These are phyloP conservation scores for Cladosporium sp. DNA, from an alignment of 2,329 filamentous ascomycete genomes.

Conservation along the genomic window DNA sequence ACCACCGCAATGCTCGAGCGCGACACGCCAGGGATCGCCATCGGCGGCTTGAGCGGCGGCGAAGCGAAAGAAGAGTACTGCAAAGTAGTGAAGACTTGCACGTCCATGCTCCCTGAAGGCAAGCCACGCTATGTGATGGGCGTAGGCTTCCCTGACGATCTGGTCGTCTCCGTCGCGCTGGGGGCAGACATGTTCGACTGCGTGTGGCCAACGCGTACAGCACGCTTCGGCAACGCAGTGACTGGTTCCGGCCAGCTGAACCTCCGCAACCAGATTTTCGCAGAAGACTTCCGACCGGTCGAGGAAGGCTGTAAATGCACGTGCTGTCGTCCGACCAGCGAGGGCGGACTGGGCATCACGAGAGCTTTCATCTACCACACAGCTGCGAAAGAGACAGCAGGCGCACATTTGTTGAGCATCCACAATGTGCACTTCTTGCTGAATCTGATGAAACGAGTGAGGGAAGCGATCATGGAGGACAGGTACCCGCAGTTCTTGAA, in stretches of 20 bases:
- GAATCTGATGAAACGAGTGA: slow-evolving; percentile 70
- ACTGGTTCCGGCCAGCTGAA: slow-evolving; percentile 80
- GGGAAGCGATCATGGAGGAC: slow-evolving; percentile 53
- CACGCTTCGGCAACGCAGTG: slow-evolving; percentile 91
- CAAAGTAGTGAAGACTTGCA: slow-evolving; percentile 78
- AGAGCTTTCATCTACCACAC: slow-evolving; percentile 89
- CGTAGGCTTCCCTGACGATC: slow-evolving; percentile 91
- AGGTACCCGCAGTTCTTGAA: slow-evolving; percentile 72
- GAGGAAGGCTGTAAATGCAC: slow-evolving; percentile 78
- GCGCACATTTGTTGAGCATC: slow-evolving; percentile 79
- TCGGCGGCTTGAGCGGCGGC: slow-evolving; percentile 89
- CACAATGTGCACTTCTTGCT: slow-evolving; percentile 96
- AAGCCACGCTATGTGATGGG: slow-evolving; percentile 99
- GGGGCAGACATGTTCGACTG: slow-evolving; percentile 99
- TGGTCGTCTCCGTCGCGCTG: slow-evolving; percentile 87
- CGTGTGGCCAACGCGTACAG: slow-evolving; percentile 95
- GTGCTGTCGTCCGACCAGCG: slow-evolving; percentile 63
- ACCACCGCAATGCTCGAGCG: slow-evolving; percentile 81
- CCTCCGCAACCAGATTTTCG: slow-evolving; percentile 70
- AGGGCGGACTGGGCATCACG: slow-evolving; percentile 73
- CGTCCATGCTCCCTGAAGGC: slow-evolving; percentile 73
- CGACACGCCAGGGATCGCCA: slow-evolving; percentile 92
- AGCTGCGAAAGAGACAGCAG: slow-evolving; percentile 88
- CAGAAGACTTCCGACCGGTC: slow-evolving; percentile 76
- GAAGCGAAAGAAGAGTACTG: slow-evolving; percentile 94